Evolutionary conservation across 139 green algal species (phyloP), one percentile per base, ranked within the genome.

Genomic region (Axilococcus clingmanii): DNA sequence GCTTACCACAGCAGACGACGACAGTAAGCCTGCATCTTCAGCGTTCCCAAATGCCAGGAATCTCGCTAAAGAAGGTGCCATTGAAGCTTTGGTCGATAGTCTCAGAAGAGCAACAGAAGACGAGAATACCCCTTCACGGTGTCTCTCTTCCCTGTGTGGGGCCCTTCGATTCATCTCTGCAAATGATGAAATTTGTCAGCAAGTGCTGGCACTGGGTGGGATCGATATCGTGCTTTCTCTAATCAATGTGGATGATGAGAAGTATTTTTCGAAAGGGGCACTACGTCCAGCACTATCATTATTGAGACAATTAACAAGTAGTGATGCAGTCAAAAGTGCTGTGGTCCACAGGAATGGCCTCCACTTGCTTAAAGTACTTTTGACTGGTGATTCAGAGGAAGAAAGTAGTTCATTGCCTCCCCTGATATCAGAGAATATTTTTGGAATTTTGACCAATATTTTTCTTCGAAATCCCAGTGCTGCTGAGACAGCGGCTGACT

Each of bases 231-330:
- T 36, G 9, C 43, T 24, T 35, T 36, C 54, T 45, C 40, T 55
- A 27, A 36, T 27, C 23, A 38, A 19, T 16, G 17, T 48, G 22
- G 33, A 44, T 23, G 38, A 22, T 19, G 29, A 17, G 17, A 40
- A 62, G 19, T n/a, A n/a, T n/a, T n/a, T n/a, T n/a, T 51, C 50
- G 7, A 29, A 17, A 1, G n/a, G 65, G 23, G 37, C 44, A 32
- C 20, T 51, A 4, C 42, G 52, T 48, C 7, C 60, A 7, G 24
- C 57, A 9, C 54, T 55, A 43, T 41, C 37, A 2, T 52, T 84
- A 37, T 66, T 87, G 63, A 65, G 85, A 15, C 86, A 95, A 76
- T 67, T 95, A 52, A 72, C 80, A 12, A 81, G 80, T 66, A 87
- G 74, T 44, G 86, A 95, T 57, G 42, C 33, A 23, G 62, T 84